Evolutionary conservation across 116 monocot genomes (phyloP).

Genomic region (Trichopus zeylanicus): DNA sequence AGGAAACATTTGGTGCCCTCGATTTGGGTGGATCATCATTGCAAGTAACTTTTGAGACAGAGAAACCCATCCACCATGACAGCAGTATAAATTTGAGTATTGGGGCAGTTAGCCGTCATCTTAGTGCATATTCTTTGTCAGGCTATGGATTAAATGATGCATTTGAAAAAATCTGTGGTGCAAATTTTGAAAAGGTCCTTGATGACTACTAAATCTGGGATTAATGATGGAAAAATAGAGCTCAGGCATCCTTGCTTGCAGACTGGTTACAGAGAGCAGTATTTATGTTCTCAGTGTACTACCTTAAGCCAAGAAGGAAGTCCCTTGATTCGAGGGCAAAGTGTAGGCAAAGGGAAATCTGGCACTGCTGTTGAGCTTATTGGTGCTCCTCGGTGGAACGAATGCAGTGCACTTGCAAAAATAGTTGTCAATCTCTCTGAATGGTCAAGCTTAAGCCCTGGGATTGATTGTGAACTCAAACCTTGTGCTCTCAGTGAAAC

Average conservation of each 20-base stretch:
- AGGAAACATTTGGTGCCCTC: constrained; percentile 73
- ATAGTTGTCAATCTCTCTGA: constrained; percentile 70
- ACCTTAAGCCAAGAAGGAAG: constrained; percentile 41
- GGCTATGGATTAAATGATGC: constrained; percentile 98
- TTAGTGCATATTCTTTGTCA: constrained; percentile 90
- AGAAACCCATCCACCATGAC: constrained; percentile 43
- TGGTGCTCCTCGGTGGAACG: constrained; percentile 76
- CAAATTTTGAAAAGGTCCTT: constrained; percentile 36
- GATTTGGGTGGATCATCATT: constrained; percentile 97
- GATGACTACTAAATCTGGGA: constrained; percentile 1
- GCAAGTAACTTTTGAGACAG: constrained; percentile 91
- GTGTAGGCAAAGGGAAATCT: constrained; percentile 20
- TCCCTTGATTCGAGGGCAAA: constrained; percentile 28
- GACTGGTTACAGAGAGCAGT: constrained; percentile 69
- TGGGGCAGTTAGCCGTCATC: constrained; percentile 59
- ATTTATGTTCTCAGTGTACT: constrained; percentile 67
- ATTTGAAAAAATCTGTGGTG: constrained; percentile 79
- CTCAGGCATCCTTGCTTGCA: constrained; percentile 90
- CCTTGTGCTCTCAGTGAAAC: constrained; percentile 73
- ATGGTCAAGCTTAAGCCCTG: constrained; percentile 52
- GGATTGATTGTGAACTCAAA: constrained; percentile 56
- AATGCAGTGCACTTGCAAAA: constrained; percentile 82
- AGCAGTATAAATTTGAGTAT: constrained; percentile 64
- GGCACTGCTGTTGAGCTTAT: constrained; percentile 44
- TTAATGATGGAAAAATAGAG: constrained; percentile 41